A percentile compares a stretch with the other conserved stretches of the same genome.
Conservation (phyloP, 139 green algal genomes). For the Coelastrella sp. region DNA sequence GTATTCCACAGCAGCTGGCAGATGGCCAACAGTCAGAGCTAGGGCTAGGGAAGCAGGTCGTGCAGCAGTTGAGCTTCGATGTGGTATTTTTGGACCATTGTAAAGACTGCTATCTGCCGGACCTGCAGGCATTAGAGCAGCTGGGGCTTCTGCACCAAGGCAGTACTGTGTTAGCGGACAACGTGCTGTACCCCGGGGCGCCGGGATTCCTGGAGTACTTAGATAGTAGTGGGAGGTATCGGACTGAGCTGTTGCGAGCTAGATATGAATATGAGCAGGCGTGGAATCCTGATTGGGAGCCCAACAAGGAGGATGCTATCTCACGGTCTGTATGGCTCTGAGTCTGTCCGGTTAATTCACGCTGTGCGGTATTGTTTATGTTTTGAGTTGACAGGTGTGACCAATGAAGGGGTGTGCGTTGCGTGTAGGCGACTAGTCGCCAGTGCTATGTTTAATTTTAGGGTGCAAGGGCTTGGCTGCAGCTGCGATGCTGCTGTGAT, state of each 20-base stretch:
- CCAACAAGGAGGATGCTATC: constrained; percentile 42
- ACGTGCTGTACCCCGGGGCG: constrained; percentile 43
- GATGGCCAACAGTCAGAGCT: too few species aligned
- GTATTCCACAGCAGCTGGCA: not conserved
- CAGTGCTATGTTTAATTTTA: too few species aligned
- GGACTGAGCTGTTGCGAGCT: constrained; percentile 28
- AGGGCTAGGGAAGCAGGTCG: constrained; percentile 9
- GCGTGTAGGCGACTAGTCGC: too few species aligned
- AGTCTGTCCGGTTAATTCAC: not conserved
- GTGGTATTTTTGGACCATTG: constrained; percentile 53
- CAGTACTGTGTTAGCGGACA: constrained; percentile 46
- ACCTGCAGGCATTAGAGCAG: constrained; percentile 42
- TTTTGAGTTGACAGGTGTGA: too few species aligned
- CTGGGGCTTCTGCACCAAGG: constrained; percentile 33
- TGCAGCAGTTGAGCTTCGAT: constrained; percentile 18
- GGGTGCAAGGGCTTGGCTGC: too few species aligned
- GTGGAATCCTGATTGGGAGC: constrained; percentile 47
- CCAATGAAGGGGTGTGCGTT: too few species aligned
- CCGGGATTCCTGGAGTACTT: constrained; percentile 44
- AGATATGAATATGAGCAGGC: constrained; percentile 48
- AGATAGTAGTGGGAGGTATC: constrained; percentile 31
- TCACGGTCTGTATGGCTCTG: constrained; percentile 25
- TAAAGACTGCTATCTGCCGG: constrained; percentile 51
- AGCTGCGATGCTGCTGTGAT: too few species aligned
- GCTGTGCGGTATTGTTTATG: too few species aligned